Evolutionary conservation across 345 rosid genomes (phyloP), one percentile per base, ranked within the genome.

Genomic region (Gossypium herbaceum): DNA sequence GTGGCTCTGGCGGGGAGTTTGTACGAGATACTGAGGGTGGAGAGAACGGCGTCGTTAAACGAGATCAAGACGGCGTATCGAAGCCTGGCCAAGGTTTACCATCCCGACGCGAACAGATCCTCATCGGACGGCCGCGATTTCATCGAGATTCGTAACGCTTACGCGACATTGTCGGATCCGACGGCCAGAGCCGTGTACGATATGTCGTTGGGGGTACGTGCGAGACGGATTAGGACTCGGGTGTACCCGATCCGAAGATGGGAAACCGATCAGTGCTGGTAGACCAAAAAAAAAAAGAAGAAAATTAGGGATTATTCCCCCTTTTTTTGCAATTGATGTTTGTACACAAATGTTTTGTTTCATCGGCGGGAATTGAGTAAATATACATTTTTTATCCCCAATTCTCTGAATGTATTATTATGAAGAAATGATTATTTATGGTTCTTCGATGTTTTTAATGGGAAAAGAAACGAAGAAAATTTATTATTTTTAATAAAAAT

Each of bases 211-310:
- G 80, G 79, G 71, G 51, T 52, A 8, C 75, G 73, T 8, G 70
- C 57, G 44, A 59, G 82, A 75, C 34, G 72, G 77, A 68, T 75
- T 75, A 68, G 84, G 51, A 65, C 25, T 15, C 80, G 82, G 60
- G 74, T 69, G 19, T 51, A 75, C 43, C 59, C 87, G 77, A 81
- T 78, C 79, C 89, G 94, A 77, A 87, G 86, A 72, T 92, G 97
- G 97, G 97, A 92, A 65, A 92, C 97, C 56, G 97, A 92, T 77
- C 97, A 92, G 88, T 92, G 97, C 84, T 92, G 97, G 97, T 92
- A 79, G 80, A 6, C 17, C 12, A 20, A 51, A 45, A 51, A 11
- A 11, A n/a, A 24, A 12, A 6, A 10, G 11, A 15, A 2, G 27
- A 9, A 10, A 19, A 5, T n/a, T 60, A 12, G 6, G 63, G 2